A percentile compares a stretch with the other conserved stretches of the same genome.
These are phyloP conservation scores for Alternaria metachromatica DNA, from an alignment of 2,329 filamentous ascomycete genomes.

Conservation along the genomic window DNA sequence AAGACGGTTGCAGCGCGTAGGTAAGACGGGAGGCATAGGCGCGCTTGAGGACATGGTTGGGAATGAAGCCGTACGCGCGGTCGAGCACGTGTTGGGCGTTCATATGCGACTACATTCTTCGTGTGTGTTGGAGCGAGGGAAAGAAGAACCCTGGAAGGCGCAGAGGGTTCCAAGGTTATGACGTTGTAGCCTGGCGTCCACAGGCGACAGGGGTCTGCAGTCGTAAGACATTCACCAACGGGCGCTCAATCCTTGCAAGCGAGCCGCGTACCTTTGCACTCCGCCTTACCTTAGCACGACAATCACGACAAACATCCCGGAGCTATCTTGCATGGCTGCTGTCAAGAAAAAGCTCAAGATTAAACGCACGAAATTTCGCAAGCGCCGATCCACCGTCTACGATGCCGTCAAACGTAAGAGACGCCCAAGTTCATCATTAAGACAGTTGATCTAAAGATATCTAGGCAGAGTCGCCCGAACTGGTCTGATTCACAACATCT, in stretches of 20 bases:
- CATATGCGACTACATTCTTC: constrained; percentile 50
- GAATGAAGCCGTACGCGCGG: constrained; percentile 71
- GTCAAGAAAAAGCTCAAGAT: not conserved
- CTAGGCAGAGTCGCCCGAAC: constrained; percentile 22
- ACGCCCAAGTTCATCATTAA: not conserved
- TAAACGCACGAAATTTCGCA: constrained; percentile 7
- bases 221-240: constrained; percentile 1
- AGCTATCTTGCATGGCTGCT: not conserved
- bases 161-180: constrained; percentile 11
- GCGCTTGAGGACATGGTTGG: constrained; percentile 68
- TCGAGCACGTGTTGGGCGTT: constrained; percentile 69
- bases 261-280: not conserved
- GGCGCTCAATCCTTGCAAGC: constrained; percentile 13
- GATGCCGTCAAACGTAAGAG: constrained; percentile 72
- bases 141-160: not conserved
- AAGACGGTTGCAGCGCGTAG: constrained; percentile 70
- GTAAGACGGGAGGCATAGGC: constrained; percentile 71
- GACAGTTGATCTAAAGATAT: not conserved
- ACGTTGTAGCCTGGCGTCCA: constrained; percentile 18
- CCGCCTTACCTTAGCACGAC: not conserved
- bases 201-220: constrained; percentile 1
- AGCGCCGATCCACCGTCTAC: constrained; percentile 65
- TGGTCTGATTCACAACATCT: constrained; percentile 55
- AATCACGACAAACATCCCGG: constrained; percentile 1
- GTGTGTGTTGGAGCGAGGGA: constrained; percentile 13